A percentile compares a stretch with the other conserved stretches of the same genome.
phyloP scores from a whole-genome alignment of 805 yeast species.

The Pichia manshurica region DNA sequence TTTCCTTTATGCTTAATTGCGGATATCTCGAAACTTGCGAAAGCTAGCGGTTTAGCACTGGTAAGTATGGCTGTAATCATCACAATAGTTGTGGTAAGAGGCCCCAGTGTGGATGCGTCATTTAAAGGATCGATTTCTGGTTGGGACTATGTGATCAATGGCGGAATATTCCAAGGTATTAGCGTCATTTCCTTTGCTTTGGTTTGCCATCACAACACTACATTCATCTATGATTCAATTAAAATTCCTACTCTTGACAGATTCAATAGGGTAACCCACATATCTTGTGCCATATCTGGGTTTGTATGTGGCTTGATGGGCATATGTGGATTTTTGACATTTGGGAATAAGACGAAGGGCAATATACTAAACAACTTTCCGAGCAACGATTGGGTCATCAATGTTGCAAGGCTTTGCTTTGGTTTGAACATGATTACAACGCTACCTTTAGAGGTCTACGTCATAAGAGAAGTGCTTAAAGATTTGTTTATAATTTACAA shows the following conservation, averaged over 20 bases:
- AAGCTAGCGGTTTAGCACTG: constrained; percentile 80
- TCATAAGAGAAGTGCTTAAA: constrained; percentile 78
- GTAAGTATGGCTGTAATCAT: constrained; percentile 80
- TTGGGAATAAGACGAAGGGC: constrained; percentile 76
- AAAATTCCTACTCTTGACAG: constrained; percentile 68
- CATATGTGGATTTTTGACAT: constrained; percentile 66
- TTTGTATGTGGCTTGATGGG: constrained; percentile 75
- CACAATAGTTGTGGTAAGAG: constrained; percentile 63
- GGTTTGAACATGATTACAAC: constrained; percentile 92
- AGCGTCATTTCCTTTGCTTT: constrained; percentile 93
- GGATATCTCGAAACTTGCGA: constrained; percentile 80
- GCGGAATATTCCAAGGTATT: constrained; percentile 77
- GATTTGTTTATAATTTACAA: constrained; percentile 43
- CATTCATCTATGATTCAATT: constrained; percentile 82
- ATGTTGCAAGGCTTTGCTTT: constrained; percentile 84
- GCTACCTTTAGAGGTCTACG: constrained; percentile 85
- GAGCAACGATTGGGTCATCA: constrained; percentile 63
- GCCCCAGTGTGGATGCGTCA: constrained; percentile 51
- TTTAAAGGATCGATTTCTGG: constrained; percentile 44
- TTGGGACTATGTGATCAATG: constrained; percentile 47
- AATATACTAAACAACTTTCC: constrained; percentile 86
- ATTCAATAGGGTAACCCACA: constrained; percentile 73
- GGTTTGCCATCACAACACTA: constrained; percentile 92
- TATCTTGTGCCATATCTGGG: constrained; percentile 77
- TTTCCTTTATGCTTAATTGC: constrained; percentile 76